Evolutionary conservation across 306 rosid species (phyloP).

Genomic region (Vigna angularis): DNA sequence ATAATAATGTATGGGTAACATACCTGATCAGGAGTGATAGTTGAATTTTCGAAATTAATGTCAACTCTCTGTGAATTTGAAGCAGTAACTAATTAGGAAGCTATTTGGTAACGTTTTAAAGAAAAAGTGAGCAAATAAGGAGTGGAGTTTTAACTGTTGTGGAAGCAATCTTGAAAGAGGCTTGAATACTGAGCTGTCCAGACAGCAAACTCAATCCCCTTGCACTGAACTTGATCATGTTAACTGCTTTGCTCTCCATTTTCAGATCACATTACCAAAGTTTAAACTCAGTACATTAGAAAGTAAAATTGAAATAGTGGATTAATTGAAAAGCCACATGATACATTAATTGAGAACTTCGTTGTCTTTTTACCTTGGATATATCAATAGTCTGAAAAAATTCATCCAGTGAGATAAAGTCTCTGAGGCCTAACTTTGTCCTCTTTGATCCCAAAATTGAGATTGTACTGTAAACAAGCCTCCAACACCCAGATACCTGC

Average conservation of each 20-base stretch:
- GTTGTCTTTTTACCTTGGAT: slow-evolving; percentile 62
- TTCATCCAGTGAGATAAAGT: slow-evolving; percentile 83
- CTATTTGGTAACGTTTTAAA: slow-evolving; percentile 11
- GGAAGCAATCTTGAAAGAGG: slow-evolving; percentile 81
- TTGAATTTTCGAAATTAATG: slow-evolving; percentile 66
- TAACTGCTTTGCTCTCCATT: slow-evolving; percentile 92
- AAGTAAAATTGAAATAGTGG: neutral
- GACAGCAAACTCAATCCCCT: slow-evolving; percentile 70
- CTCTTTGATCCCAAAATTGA: slow-evolving; percentile 84
- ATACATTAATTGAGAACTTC: slow-evolving; percentile 13
- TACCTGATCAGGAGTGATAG: slow-evolving; percentile 83
- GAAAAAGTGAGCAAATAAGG: slow-evolving; percentile 35
- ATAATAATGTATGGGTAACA: neutral
- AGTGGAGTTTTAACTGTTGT: slow-evolving; percentile 60
- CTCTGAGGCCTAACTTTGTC: slow-evolving; percentile 86
- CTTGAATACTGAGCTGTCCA: slow-evolving; percentile 76
- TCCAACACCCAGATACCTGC: slow-evolving; percentile 82
- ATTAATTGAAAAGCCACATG: neutral
- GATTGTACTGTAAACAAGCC: slow-evolving; percentile 79
- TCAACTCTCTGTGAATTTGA: slow-evolving; percentile 69
- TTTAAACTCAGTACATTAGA: slow-evolving; percentile 38
- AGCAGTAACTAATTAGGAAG: slow-evolving; percentile 31
- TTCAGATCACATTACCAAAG: slow-evolving; percentile 41
- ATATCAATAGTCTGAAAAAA: slow-evolving; percentile 72
- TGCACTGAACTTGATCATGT: slow-evolving; percentile 73